Evolutionary conservation across 1,284 basidiomycete species (phyloP).

Genomic region (Bjerkandera adusta): DNA sequence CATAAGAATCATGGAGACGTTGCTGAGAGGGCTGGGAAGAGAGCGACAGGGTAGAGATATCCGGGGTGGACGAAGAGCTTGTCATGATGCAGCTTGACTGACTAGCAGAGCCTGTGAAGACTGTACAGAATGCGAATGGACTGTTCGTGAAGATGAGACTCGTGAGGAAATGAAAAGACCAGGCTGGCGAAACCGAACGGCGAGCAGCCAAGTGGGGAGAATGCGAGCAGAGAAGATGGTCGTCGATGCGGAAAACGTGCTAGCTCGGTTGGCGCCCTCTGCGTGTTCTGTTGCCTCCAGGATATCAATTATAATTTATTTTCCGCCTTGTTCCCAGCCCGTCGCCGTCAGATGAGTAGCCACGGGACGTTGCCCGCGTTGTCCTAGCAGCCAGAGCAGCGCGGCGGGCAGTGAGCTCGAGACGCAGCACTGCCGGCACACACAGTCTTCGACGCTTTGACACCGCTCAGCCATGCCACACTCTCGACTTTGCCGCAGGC

Average conservation of each 20-base stretch:
- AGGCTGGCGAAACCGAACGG: constrained; percentile 12
- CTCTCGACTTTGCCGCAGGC: too few relatives aligned
- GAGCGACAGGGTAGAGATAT: constrained; percentile 73
- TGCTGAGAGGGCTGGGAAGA: constrained; percentile 57
- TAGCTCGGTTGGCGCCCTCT: constrained; percentile 3
- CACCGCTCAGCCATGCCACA: too few relatives aligned
- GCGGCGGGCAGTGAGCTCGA: too few relatives aligned
- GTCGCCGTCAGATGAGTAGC: too few relatives aligned
- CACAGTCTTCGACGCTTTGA: too few relatives aligned
- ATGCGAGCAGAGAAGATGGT: constrained; percentile 15
- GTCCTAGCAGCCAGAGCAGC: too few relatives aligned
- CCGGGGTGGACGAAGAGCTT: constrained; percentile 63
- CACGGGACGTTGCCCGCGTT: too few relatives aligned
- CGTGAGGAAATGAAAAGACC: constrained; percentile 16
- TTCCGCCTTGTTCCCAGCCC: not conserved
- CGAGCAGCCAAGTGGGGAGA: constrained; percentile 14
- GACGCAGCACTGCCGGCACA: too few relatives aligned
- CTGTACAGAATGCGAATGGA: constrained; percentile 20
- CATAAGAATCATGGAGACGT: constrained; percentile 83
- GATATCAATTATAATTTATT: not conserved
- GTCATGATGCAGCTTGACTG: constrained; percentile 56
- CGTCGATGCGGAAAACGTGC: constrained; percentile 16
- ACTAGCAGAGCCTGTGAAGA: constrained; percentile 18
- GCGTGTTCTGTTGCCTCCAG: not conserved
- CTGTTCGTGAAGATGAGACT: constrained; percentile 20